Base-by-base conservation (phyloP, 1,139 yeast species). In the Suhomyces yuchorum region DNA sequence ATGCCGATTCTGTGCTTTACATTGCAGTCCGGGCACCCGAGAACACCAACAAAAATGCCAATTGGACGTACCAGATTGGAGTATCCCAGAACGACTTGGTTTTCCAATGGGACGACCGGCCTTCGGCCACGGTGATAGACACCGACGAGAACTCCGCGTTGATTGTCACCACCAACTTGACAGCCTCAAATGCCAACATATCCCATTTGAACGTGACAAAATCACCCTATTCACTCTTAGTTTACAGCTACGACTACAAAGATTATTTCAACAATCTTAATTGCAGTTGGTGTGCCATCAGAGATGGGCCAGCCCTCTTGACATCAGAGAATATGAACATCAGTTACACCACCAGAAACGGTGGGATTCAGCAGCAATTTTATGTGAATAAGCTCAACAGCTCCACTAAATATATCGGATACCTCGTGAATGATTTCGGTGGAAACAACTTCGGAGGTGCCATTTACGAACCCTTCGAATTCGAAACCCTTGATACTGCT, bases 211-310 rank as follows among this genome's bases (percentile, higher is more conserved):
- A 70, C 55, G 63, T 63, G 4, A 59, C 71, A 3, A 59, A 37
- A 62, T 70, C 76, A 14, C 61, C 71, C 39, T 78, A 76, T 58
- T 69, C 71, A 47, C 51, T 85, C 43, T 74, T 70, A 63, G 57
- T 84, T 3, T 83, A 79, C 57, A 67, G 80, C 2, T 62, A 70
- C 38, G 74, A 71, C 3, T 65, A 71, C 37, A 62, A 66, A 33
- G 59, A 72, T 54, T 59, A 75, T 53, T 73, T 81, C 43, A 54
- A 58, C 12, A 65, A 68, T 3, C 61, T 87, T 44, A 75, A 80
- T 39, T 71, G 72, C 52, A 85, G 95, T 49, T 82, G 89, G 80
- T 87, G 96, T 65, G 96, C 96, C 0, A 70, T 90, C 4, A 67
- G 78, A 37, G 71, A 67, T 40, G 80, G 81, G 0, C 80, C 79